Percentiles rank a stretch among this genome's conserved stretches.
Conservation (phyloP, 805 yeast species). For the Hanseniaspora mollemarum region DNA sequence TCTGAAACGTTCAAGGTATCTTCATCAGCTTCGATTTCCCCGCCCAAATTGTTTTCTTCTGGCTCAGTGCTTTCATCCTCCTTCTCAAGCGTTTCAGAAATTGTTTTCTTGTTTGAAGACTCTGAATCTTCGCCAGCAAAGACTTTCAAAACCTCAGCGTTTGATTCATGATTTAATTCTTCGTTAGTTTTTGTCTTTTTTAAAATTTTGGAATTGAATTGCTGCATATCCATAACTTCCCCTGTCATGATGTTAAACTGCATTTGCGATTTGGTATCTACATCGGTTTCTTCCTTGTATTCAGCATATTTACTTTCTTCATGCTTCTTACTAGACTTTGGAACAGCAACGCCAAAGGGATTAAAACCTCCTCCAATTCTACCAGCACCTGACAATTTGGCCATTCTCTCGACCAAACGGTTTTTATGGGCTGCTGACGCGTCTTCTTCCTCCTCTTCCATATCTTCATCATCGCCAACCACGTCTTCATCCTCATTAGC, state of each 20-base stretch:
- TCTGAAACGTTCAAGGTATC: neutral
- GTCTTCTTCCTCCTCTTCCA: slow-evolving; percentile 35
- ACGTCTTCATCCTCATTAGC: slow-evolving; percentile 33
- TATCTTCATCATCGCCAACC: slow-evolving; percentile 38
- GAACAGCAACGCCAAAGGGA: slow-evolving; percentile 32
- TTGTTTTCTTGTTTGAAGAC: neutral
- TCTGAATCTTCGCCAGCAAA: neutral
- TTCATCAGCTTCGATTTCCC: neutral
- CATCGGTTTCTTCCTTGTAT: slow-evolving; percentile 22
- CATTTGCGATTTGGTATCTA: slow-evolving; percentile 19
- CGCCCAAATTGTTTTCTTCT: neutral
- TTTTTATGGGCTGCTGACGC: slow-evolving; percentile 53
- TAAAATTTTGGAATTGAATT: neutral
- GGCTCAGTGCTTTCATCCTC: neutral
- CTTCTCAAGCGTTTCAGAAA: neutral
- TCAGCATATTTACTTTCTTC: no score
- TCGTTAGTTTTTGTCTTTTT: neutral
- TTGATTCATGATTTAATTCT: neutral
- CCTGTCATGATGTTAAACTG: slow-evolving; percentile 15
- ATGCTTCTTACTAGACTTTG: slow-evolving; percentile 19
- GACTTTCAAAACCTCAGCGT: neutral
- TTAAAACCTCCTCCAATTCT: slow-evolving; percentile 48
- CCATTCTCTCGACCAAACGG: slow-evolving; percentile 84
- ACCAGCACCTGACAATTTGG: slow-evolving; percentile 78
- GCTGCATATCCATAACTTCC: slow-evolving; percentile 5